phyloP scores from a whole-genome alignment of 805 yeast genomes.

The Metschnikowia kunwiensis region DNA sequence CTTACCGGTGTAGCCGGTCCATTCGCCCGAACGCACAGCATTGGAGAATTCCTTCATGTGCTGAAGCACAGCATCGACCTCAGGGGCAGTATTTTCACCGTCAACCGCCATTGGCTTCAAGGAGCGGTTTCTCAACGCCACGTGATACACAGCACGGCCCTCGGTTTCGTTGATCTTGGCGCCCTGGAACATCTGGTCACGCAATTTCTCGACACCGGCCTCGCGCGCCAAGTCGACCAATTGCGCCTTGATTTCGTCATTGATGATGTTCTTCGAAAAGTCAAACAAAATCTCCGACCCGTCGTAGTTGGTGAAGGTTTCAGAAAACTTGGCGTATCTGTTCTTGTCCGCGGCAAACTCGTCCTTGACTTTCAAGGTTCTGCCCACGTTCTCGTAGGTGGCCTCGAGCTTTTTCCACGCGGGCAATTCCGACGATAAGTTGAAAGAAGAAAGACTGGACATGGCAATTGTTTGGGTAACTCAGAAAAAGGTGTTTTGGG shows the following conservation, averaged over 20 bases:
- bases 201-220: conserved; percentile 79
- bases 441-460: conserved; percentile 35
- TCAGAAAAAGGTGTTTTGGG: background rate
- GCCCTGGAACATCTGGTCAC: conserved; percentile 92
- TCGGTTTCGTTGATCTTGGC: conserved; percentile 94
- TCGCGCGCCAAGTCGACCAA: conserved; percentile 83
- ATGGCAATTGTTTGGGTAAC: conserved; percentile 10
- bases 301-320: conserved; percentile 79
- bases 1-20: conserved; percentile 98
- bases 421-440: conserved; percentile 67
- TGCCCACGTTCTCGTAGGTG: conserved; percentile 67
- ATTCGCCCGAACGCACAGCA: conserved; percentile 82
- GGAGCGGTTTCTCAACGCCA: conserved; percentile 92
- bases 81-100: conserved; percentile 84
- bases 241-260: conserved; percentile 70
- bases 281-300: conserved; percentile 89
- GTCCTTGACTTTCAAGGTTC: conserved; percentile 66
- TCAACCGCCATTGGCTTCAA: conserved; percentile 83
- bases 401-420: conserved; percentile 80
- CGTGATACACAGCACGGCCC: conserved; percentile 95
- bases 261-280: conserved; percentile 89
- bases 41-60: conserved; percentile 97
- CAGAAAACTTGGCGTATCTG: conserved; percentile 74
- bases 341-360: conserved; percentile 72
- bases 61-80: conserved; percentile 84